Evolutionary conservation across 2,329 filamentous ascomycete species (phyloP).

Genomic region (Ophiostoma pallidulum): DNA sequence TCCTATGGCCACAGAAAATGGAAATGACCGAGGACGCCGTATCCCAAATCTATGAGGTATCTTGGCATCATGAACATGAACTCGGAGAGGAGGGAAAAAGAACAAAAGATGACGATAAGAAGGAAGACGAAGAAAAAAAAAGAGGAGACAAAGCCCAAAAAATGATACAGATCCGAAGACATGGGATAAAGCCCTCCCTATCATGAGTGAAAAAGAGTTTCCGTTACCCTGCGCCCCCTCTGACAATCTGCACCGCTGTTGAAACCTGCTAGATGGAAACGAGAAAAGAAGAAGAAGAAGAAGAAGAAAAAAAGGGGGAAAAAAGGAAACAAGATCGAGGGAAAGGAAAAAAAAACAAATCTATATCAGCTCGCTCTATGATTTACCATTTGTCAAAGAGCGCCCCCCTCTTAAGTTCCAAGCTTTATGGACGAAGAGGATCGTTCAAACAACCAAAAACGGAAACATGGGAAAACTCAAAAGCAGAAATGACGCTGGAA

Average conservation of each 20-base stretch:
- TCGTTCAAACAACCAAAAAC: too few species aligned
- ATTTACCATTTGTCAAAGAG: too few species aligned
- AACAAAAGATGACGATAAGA: background rate
- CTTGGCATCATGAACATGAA: conserved; percentile 10
- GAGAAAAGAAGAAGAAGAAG: background rate
- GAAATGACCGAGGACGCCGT: conserved; percentile 4
- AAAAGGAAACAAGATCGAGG: background rate
- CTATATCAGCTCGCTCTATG: background rate
- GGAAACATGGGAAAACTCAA: too few species aligned
- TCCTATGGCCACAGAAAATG: background rate
- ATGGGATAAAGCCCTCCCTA: background rate
- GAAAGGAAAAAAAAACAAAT: background rate
- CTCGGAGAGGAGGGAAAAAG: conserved; percentile 4
- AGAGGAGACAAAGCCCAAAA: background rate
- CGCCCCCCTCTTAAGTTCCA: too few species aligned
- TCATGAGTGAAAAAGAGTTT: background rate
- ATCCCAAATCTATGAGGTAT: conserved; percentile 16
- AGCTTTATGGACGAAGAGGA: too few species aligned
- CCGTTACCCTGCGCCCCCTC: background rate
- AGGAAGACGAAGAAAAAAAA: background rate
- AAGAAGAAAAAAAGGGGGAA: background rate
- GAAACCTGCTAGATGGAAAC: background rate
- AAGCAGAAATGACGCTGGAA: too few species aligned
- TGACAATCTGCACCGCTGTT: background rate
- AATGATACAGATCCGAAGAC: background rate